phyloP scores from a whole-genome alignment of 2,329 filamentous ascomycete genomes.

The Xylaria polymorpha region DNA sequence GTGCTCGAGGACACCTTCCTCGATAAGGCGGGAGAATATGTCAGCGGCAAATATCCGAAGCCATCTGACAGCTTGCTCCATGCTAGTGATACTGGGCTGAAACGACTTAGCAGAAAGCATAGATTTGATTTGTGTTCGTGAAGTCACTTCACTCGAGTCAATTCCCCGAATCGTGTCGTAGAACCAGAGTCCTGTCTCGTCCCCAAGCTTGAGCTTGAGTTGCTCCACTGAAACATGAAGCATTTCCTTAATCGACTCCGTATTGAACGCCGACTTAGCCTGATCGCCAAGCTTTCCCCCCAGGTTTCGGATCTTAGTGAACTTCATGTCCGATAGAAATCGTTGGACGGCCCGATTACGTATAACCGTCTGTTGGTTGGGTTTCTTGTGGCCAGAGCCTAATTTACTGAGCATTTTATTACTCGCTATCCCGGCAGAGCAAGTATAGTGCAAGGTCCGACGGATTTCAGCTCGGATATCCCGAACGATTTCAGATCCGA shows the following conservation, averaged over 20 bases:
- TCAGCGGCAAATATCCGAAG: constrained; percentile 91
- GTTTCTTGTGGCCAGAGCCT: constrained; percentile 91
- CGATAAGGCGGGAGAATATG: constrained; percentile 87
- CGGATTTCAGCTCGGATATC: constrained; percentile 76
- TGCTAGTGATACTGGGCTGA: constrained; percentile 80
- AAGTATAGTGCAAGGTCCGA: constrained; percentile 83
- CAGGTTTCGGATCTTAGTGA: constrained; percentile 94
- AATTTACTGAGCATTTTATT: constrained; percentile 98
- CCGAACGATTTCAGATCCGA: constrained; percentile 90
- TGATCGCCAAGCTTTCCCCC: constrained; percentile 95
- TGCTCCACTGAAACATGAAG: constrained; percentile 78
- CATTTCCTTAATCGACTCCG: constrained; percentile 81
- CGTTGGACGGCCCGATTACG: constrained; percentile 82
- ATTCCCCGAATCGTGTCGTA: constrained; percentile 86
- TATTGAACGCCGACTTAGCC: constrained; percentile 82
- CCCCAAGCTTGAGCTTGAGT: constrained; percentile 80
- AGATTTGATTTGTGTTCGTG: constrained; percentile 92
- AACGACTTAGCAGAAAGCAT: constrained; percentile 99
- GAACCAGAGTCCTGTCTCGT: constrained; percentile 87
- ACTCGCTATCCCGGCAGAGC: constrained; percentile 85
- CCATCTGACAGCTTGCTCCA: constrained; percentile 86
- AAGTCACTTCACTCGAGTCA: constrained; percentile 88
- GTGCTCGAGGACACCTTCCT: constrained; percentile 90
- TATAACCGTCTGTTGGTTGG: constrained; percentile 93
- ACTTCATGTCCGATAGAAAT: constrained; percentile 87